Conservation (phyloP, 805 yeast genomes). For the Geotrichum ghanense region DNA sequence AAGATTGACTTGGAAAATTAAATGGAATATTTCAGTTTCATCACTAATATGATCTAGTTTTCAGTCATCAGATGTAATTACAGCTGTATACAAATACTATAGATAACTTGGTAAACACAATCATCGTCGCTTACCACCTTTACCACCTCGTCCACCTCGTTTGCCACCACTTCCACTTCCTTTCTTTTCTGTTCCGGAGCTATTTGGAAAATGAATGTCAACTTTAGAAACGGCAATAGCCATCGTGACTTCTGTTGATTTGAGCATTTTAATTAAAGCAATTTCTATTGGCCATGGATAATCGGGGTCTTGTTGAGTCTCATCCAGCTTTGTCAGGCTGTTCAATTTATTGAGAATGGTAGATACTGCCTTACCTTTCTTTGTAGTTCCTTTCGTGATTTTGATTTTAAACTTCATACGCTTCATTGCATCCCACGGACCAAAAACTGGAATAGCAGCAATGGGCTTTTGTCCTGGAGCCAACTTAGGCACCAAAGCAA, state of each 20-base stretch:
- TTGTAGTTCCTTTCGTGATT: constrained; percentile 62
- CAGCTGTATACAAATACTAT: too few species aligned
- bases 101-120: too few species aligned
- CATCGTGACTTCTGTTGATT: constrained; percentile 56
- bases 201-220: constrained; percentile 30
- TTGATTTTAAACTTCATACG: constrained; percentile 75
- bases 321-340: constrained; percentile 22
- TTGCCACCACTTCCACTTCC: constrained; percentile 4
- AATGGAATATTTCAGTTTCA: too few species aligned
- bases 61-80: too few species aligned
- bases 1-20: too few species aligned
- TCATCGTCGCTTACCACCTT: neutral
- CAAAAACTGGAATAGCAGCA: constrained; percentile 76
- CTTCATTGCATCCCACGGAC: constrained; percentile 77
- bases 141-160: neutral
- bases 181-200: constrained; percentile 35
- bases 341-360: constrained; percentile 55
- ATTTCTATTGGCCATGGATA: constrained; percentile 65
- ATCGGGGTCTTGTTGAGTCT: constrained; percentile 34
- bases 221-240: constrained; percentile 62
- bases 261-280: constrained; percentile 41
- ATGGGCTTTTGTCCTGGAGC: constrained; percentile 37
- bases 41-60: too few species aligned
- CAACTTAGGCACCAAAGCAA: constrained; percentile 24
- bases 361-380: constrained; percentile 76